Evolutionary conservation across 345 rosid genomes (phyloP), one percentile per base, ranked within the genome.

Genomic region (Luvunga scandens): DNA sequence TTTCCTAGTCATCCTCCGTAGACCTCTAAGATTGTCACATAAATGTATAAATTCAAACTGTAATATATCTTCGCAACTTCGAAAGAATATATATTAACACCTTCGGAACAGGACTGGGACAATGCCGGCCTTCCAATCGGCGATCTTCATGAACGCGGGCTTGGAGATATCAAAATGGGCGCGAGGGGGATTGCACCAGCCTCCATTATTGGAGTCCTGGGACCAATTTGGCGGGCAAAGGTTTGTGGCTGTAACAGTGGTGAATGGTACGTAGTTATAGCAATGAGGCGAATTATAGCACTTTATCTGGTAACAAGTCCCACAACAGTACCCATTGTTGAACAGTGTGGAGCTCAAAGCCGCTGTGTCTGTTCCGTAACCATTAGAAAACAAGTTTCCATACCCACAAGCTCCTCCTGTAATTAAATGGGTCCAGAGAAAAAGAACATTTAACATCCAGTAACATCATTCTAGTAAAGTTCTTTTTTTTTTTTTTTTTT

Each of bases 141-240:
- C 96, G 66, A 94, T 86, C 69, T 86, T 92, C 96, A 90, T 88
- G 87, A 94, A 94, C 19, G 96, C 94, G 18, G 97, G 98, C 84
- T 90, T 94, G 73, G 97, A 75, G 90, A 94, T 82, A 89, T 94
- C 96, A 33, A 94, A 91, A 78, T 94, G 98, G 79, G 69, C 85
- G 2, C 91, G 88, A 63, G 98, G 97, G 5, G 98, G 97, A 83
- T 92, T 91, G 86, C 97, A 94, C 97, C 98, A 94, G 42, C 98
- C 97, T 13, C 97, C 97, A 31, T 81, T 83, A 74, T 92, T 86
- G 21, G 96, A 88, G 80, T 83, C 81, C 81, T 89, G 28, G 1
- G 85, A 77, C 88, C 86, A 94, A 64, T 91, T 92, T 2, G 98
- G 98, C 4, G 98, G 98, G 86, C 96, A 91, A 30, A 92, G 82